phyloP scores from a whole-genome alignment of 148 eudicot species.

The Vaccinium darrowii region DNA sequence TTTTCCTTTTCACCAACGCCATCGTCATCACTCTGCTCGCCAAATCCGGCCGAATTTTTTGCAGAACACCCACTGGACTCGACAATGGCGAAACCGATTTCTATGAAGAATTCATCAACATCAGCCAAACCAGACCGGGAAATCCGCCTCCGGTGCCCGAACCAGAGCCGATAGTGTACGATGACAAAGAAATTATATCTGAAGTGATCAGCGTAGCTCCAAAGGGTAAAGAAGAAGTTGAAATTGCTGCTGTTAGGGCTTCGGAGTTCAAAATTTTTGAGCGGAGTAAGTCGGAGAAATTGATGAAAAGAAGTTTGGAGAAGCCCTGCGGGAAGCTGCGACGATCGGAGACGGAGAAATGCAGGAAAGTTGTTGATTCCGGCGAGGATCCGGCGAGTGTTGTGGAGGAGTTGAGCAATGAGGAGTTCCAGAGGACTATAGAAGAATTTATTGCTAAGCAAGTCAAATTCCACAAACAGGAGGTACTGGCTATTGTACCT shows the following conservation, averaged over 20 bases:
- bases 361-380: conserved; percentile 25
- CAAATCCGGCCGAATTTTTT: conserved; percentile 52
- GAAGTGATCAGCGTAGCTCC: conserved; percentile 31
- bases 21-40: conserved; percentile 64
- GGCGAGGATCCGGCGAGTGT: conserved; percentile 22
- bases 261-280: conserved; percentile 18
- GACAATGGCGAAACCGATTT: conserved; percentile 32
- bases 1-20: conserved; percentile 65
- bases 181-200: conserved; percentile 64
- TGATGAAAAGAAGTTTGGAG: conserved; percentile 13
- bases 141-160: conserved; percentile 7
- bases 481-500: conserved; percentile 60
- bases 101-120: conserved; percentile 31
- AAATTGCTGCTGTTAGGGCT: neutral
- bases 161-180: conserved; percentile 42
- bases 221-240: neutral
- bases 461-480: conserved; percentile 65
- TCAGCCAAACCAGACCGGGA: conserved; percentile 6
- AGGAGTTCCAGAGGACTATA: conserved; percentile 70
- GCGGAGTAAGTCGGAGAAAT: conserved; percentile 52
- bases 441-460: conserved; percentile 89
- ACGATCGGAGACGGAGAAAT: conserved; percentile 57
- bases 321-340: conserved; percentile 32
- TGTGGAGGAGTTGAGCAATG: conserved; percentile 59
- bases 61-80: neutral